Evolutionary conservation across 768 basidiomycete species (phyloP).

Genomic region (Pisolithus marmoratus): DNA sequence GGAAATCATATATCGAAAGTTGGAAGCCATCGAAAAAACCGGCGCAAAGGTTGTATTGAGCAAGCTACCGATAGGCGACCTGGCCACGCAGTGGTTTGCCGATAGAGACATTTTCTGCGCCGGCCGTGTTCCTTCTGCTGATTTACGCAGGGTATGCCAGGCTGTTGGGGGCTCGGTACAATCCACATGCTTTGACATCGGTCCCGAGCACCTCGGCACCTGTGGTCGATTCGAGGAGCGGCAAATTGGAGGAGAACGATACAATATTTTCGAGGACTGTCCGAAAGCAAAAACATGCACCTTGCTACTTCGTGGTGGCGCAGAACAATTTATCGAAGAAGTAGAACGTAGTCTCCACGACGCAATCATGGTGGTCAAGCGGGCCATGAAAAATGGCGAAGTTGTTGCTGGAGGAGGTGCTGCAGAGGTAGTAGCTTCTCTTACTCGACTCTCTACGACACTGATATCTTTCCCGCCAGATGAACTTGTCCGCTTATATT

Average conservation of each 20-base stretch:
- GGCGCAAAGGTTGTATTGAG: slow-evolving; percentile 97
- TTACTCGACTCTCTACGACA: not conserved
- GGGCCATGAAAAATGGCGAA: slow-evolving; percentile 91
- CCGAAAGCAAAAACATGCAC: slow-evolving; percentile 95
- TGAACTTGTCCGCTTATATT: slow-evolving; percentile 95
- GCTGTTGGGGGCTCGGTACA: slow-evolving; percentile 94
- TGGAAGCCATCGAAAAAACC: slow-evolving; percentile 92
- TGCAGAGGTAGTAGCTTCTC: slow-evolving; percentile 62
- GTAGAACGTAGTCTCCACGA: slow-evolving; percentile 97
- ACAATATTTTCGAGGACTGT: slow-evolving; percentile 92
- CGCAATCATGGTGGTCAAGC: slow-evolving; percentile 99
- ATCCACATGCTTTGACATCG: slow-evolving; percentile 92
- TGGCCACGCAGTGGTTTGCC: slow-evolving; percentile 99
- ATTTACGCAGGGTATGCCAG: slow-evolving; percentile 90
- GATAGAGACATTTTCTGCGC: slow-evolving; percentile 99
- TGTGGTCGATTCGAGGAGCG: slow-evolving; percentile 90
- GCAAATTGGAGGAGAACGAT: slow-evolving; percentile 95
- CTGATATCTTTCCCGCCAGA: slow-evolving; percentile 44
- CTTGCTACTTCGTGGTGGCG: slow-evolving; percentile 88
- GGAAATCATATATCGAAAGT: slow-evolving; percentile 98
- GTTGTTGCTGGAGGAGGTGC: slow-evolving; percentile 98
- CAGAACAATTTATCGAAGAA: slow-evolving; percentile 98
- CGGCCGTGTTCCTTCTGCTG: slow-evolving; percentile 85
- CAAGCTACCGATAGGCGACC: slow-evolving; percentile 96
- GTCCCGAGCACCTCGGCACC: slow-evolving; percentile 85